These are phyloP conservation scores for Phylloporus sp. DNA, from an alignment of 768 basidiomycete species.

Conservation along the genomic window DNA sequence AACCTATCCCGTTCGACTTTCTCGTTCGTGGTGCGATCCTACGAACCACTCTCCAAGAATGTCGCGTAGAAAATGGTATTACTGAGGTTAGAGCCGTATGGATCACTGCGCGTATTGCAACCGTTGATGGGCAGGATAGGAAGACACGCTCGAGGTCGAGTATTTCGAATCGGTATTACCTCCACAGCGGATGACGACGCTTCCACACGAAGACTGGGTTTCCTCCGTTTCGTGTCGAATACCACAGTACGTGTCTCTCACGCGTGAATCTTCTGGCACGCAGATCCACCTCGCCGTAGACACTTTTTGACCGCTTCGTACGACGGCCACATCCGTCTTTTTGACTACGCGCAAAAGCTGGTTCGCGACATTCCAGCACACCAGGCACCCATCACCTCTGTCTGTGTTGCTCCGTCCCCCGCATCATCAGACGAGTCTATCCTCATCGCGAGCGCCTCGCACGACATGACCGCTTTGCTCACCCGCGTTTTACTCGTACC, in stretches of 20 bases:
- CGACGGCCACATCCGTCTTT: slow-evolving; percentile 69
- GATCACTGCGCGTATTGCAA: neutral
- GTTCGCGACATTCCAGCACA: slow-evolving; percentile 50
- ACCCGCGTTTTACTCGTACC: slow-evolving; percentile 24
- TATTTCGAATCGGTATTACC: slow-evolving; percentile 89
- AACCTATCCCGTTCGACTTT: slow-evolving; percentile 90
- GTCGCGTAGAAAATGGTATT: slow-evolving; percentile 64
- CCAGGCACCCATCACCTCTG: slow-evolving; percentile 61
- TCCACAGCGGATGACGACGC: slow-evolving; percentile 70
- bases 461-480: slow-evolving; percentile 70
- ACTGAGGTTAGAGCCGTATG: slow-evolving; percentile 49
- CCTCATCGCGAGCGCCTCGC: slow-evolving; percentile 65
- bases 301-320: slow-evolving; percentile 77
- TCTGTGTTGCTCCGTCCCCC: slow-evolving; percentile 46
- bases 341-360: slow-evolving; percentile 62
- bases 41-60: slow-evolving; percentile 63
- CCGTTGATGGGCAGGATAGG: slow-evolving; percentile 38
- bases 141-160: slow-evolving; percentile 88
- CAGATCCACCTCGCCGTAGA: slow-evolving; percentile 31
- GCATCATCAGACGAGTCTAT: slow-evolving; percentile 28
- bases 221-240: slow-evolving; percentile 25
- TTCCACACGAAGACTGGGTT: slow-evolving; percentile 93
- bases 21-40: slow-evolving; percentile 80
- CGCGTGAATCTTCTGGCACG: neutral
- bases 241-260: slow-evolving; percentile 10